Evolutionary conservation across 2,329 filamentous ascomycete genomes (phyloP).

Genomic region (Colletotrichum sp.): DNA sequence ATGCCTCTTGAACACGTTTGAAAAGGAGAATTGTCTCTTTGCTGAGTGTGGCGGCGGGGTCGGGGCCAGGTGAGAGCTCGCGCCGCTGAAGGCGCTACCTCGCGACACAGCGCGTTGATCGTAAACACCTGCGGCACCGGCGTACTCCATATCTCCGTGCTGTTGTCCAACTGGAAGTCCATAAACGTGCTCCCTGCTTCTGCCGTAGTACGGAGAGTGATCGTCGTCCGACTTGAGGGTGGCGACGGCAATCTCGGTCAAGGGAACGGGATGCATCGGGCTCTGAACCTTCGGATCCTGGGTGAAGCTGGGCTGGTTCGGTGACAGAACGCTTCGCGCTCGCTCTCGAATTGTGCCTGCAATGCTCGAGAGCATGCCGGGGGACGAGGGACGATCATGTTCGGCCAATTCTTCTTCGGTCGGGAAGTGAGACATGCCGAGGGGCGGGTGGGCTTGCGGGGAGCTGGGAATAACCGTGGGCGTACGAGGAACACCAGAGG

Average conservation of each 20-base stretch:
- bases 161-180: slow-evolving; percentile 42
- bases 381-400: slow-evolving; percentile 52
- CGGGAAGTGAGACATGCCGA: slow-evolving; percentile 89
- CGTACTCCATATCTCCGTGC: slow-evolving; percentile 52
- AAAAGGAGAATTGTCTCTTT: slow-evolving; percentile 88
- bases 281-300: slow-evolving; percentile 49
- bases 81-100: slow-evolving; percentile 44
- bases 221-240: slow-evolving; percentile 50
- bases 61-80: slow-evolving; percentile 53
- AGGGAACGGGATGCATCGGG: slow-evolving; percentile 65
- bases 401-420: slow-evolving; percentile 66
- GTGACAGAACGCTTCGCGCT: slow-evolving; percentile 43
- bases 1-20: slow-evolving; percentile 76
- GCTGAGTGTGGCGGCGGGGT: slow-evolving; percentile 67
- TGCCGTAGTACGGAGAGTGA: slow-evolving; percentile 43
- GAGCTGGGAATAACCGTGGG: slow-evolving; percentile 18
- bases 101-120: slow-evolving; percentile 41
- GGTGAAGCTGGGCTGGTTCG: slow-evolving; percentile 44
- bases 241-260: slow-evolving; percentile 65
- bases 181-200: slow-evolving; percentile 51
- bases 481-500: slow-evolving; percentile 29
- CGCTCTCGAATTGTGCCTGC: slow-evolving; percentile 60
- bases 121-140: slow-evolving; percentile 45
- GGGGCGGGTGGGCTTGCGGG: slow-evolving; percentile 65
- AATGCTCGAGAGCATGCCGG: slow-evolving; percentile 58